Conservation (phyloP, 1,284 basidiomycete species). For the Cryptococcus sp. region DNA sequence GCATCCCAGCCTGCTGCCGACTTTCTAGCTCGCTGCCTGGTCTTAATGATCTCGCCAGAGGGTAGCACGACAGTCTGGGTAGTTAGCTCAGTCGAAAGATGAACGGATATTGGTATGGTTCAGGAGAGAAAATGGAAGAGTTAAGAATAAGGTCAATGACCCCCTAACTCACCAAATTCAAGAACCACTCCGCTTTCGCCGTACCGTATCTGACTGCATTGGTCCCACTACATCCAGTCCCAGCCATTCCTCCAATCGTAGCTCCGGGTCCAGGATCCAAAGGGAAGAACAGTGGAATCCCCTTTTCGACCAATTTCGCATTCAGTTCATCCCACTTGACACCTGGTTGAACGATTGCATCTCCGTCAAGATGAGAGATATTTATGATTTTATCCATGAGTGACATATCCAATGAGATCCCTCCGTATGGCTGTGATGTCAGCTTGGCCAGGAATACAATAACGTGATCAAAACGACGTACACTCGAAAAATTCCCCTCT, state of each 20-base stretch:
- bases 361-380: constrained; percentile 62
- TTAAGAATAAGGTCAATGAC: not conserved
- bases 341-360: constrained; percentile 78
- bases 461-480: constrained; percentile 1
- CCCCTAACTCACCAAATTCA: constrained; percentile 60
- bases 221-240: constrained; percentile 63
- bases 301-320: constrained; percentile 62
- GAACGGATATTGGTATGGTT: not conserved
- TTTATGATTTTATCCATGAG: constrained; percentile 77
- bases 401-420: constrained; percentile 79
- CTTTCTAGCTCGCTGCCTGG: constrained; percentile 74
- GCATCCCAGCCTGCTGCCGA: constrained; percentile 87
- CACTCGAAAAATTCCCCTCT: constrained; percentile 45
- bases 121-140: not conserved
- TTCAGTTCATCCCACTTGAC: constrained; percentile 84
- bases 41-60: constrained; percentile 88
- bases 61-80: constrained; percentile 78
- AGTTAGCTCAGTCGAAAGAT: not conserved
- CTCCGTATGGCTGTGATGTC: constrained; percentile 52
- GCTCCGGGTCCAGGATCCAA: constrained; percentile 68
- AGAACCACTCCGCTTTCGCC: constrained; percentile 75
- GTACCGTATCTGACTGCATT: constrained; percentile 88
- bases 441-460: not conserved
- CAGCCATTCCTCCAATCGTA: constrained; percentile 88
- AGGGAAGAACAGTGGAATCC: constrained; percentile 81